These are phyloP conservation scores for Colletotrichum acutatum DNA, from an alignment of 2,329 filamentous ascomycete species.

Conservation along the genomic window DNA sequence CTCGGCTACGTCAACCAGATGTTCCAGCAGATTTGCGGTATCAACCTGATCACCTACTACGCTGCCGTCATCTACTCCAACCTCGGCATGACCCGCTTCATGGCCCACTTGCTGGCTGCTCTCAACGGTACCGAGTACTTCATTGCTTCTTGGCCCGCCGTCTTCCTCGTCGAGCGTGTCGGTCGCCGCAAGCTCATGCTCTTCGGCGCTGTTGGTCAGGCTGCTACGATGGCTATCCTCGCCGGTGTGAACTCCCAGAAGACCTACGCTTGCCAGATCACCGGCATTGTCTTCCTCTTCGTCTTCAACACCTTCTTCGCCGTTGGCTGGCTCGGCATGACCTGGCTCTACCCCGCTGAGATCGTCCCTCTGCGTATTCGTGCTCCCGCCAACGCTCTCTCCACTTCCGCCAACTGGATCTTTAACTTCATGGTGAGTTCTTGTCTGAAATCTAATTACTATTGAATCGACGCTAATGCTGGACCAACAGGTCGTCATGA, in stretches of 20 bases:
- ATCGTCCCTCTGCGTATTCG: constrained; percentile 69
- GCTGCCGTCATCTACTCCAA: constrained; percentile 42
- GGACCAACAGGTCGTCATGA: constrained; percentile 64
- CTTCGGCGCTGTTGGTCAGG: constrained; percentile 73
- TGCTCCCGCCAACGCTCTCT: constrained; percentile 68
- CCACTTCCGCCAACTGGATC: constrained; percentile 67
- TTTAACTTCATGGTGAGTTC: constrained; percentile 66
- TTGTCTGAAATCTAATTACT: accelerated
- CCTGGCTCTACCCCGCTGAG: constrained; percentile 72
- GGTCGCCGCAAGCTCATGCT: constrained; percentile 79
- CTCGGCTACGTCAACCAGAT: constrained; percentile 68
- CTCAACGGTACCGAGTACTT: constrained; percentile 60
- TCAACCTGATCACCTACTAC: constrained; percentile 45
- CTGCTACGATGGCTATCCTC: constrained; percentile 73
- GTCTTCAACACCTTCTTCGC: constrained; percentile 72
- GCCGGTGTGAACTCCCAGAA: constrained; percentile 52
- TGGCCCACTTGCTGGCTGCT: constrained; percentile 69
- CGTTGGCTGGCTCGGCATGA: constrained; percentile 68
- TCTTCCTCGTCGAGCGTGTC: constrained; percentile 72
- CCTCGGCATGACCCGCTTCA: constrained; percentile 62
- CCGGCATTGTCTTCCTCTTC: constrained; percentile 63
- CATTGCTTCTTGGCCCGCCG: constrained; percentile 66
- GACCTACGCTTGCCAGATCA: constrained; percentile 41
- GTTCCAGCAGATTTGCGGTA: constrained; percentile 56
- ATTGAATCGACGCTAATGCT: background rate